Conservation (phyloP, 2,329 filamentous ascomycete species). For the Fusarium coffeatum region DNA sequence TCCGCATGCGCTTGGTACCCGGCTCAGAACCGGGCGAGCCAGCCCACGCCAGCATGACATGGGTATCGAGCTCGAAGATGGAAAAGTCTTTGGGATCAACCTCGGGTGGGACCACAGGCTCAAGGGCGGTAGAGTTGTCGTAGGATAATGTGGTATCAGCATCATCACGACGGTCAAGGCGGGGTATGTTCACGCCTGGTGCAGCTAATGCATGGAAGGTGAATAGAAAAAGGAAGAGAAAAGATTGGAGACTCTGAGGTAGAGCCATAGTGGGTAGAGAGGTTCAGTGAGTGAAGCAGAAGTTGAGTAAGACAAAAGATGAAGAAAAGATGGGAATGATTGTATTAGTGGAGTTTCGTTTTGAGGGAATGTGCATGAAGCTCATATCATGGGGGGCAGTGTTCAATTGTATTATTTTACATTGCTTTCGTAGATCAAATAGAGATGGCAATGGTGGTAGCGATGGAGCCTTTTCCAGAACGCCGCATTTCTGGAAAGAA, state of each 20-base stretch:
- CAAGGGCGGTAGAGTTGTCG: constrained; percentile 2
- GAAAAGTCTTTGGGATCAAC: constrained; percentile 14
- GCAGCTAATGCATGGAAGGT: background rate
- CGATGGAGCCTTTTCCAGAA: no score
- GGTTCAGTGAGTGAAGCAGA: background rate
- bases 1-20: background rate
- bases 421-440: background rate
- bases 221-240: background rate
- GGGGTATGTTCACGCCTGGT: background rate
- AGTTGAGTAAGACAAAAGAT: background rate
- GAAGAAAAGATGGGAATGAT: background rate
- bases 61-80: background rate
- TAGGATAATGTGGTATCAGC: background rate
- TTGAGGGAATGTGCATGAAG: background rate
- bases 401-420: background rate
- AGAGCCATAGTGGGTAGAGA: background rate
- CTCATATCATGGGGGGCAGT: background rate
- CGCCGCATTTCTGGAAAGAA: background rate
- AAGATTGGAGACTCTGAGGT: no score
- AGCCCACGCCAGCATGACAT: constrained; percentile 22
- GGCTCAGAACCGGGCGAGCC: constrained; percentile 1
- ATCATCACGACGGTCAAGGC: background rate
- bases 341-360: background rate
- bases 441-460: no score
- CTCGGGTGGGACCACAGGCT: constrained; percentile 23